Base-by-base conservation (phyloP, 129 eudicot genomes). In the Pulicaria dysenterica region DNA sequence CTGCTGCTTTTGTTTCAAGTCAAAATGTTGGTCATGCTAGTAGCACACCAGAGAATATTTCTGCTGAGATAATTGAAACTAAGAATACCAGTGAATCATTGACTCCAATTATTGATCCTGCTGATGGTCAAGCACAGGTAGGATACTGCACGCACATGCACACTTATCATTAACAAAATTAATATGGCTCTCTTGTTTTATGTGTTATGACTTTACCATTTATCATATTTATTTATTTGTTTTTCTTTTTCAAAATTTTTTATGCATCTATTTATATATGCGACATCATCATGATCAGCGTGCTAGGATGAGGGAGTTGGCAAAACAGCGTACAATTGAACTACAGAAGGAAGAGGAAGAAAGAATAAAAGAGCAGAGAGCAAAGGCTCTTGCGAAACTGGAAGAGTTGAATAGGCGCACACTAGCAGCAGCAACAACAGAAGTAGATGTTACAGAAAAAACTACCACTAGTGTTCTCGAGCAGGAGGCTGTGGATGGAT, bases 301-400 rank as follows among this genome's bases (percentile, higher is more conserved):
- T 73, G 96, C 83, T 72, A 86, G 82, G 77, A 84, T 78, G 91
- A 90, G 82, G 76, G 99, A 95, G 86, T 11, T 95, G 64, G 96
- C 97, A 9, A 95, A 83, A 84, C 97, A 95, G 60, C 99, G 99
- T 75, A 87, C 88, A 49, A 72, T 90, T 46, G 91, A 95, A 75
- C 79, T 84, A 39, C 97, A 88, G 71, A 90, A 81, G 86, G 99
- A 95, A 80, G 99, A 95, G 81, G 99, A 95, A 79, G 99, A 90
- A 65, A 72, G 99, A 60, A 75, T 75, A 12, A 79, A 78, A 66
- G 94, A 95, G 65, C 99, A 88, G 86, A 91, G 81, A 82, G 99
- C 97, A 44, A 95, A 90, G 75, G 97, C 97, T 59, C 77, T 72
- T 57, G 97, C 96, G 39, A 95, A 95, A 72, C 56, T 95, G 73